Percentiles rank a stretch among this genome's conserved stretches.
These are phyloP conservation scores for Nemania diffusa DNA, from an alignment of 2,329 filamentous ascomycete species.

Conservation along the genomic window DNA sequence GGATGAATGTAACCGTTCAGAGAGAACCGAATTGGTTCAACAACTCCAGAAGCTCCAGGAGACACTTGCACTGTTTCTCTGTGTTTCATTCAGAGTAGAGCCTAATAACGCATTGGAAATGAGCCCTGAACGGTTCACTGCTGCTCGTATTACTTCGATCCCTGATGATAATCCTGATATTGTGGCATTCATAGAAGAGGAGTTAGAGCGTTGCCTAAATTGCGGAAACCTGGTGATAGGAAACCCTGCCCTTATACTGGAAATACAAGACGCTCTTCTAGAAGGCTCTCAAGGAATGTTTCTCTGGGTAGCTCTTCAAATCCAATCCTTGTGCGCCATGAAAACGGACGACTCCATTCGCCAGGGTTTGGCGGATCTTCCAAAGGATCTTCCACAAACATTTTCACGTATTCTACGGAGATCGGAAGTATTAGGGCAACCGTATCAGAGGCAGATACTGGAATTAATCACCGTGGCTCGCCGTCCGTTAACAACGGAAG, in stretches of 20 bases:
- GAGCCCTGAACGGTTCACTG: not conserved
- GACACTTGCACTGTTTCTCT: not conserved
- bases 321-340: not conserved
- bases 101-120: not conserved
- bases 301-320: slow-evolving; percentile 21
- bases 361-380: not conserved
- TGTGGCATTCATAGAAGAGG: not conserved
- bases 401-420: not conserved
- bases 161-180: slow-evolving; percentile 1
- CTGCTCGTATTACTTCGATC: not conserved
- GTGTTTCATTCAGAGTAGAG: not conserved
- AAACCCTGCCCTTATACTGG: not conserved
- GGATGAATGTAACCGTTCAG: not conserved
- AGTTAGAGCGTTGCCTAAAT: not conserved
- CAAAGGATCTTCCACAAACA: slow-evolving; percentile 5
- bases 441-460: not conserved
- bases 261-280: not conserved
- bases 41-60: not conserved
- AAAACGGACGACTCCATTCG: slow-evolving; percentile 7
- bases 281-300: slow-evolving; percentile 5
- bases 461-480: not conserved
- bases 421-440: not conserved
- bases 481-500: not conserved
- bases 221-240: not conserved
- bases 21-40: not conserved